These are phyloP conservation scores for Jamesozyma piceae DNA, from an alignment of 805 yeast species.

Conservation along the genomic window DNA sequence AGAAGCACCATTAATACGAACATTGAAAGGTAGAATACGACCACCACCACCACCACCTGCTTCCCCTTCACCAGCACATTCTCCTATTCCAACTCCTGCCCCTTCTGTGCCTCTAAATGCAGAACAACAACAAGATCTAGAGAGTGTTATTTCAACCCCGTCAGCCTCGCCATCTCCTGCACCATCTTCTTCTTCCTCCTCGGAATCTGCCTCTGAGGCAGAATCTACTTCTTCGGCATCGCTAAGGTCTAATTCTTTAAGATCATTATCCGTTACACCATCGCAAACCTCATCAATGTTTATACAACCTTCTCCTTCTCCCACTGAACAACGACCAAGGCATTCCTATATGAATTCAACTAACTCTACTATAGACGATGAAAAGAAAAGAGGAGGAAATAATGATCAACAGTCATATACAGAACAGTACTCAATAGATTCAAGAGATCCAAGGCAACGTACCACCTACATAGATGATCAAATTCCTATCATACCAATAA, in stretches of 20 bases:
- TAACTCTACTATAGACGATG: neutral
- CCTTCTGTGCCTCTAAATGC: neutral
- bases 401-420: neutral
- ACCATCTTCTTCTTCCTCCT: neutral
- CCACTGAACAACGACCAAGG: neutral
- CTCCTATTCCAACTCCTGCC: neutral
- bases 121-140: neutral
- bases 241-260: neutral
- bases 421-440: neutral
- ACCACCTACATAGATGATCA: neutral
- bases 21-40: neutral
- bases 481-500: neutral
- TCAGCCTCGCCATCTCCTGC: neutral
- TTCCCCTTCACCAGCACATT: neutral
- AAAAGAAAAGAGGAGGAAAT: neutral
- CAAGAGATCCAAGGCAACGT: neutral
- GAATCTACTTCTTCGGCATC: too few species aligned
- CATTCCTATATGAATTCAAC: neutral
- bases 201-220: neutral
- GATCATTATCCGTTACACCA: neutral
- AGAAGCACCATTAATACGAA: neutral
- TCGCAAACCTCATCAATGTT: neutral
- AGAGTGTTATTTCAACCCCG: neutral
- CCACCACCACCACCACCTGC: neutral
- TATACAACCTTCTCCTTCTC: neutral